Conservation (phyloP, 768 basidiomycete species). For the Collybia sp. region DNA sequence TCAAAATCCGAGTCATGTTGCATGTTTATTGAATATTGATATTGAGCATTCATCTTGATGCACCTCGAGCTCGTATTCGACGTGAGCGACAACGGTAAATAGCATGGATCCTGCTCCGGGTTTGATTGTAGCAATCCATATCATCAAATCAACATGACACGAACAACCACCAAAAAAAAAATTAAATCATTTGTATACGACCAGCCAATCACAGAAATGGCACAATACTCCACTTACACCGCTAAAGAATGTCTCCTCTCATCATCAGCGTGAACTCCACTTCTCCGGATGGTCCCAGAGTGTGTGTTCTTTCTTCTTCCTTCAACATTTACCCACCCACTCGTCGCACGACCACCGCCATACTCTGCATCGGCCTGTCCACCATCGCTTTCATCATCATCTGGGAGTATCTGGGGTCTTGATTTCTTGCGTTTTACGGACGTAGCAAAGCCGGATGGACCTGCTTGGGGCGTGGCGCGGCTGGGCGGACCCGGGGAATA, state of each 20-base stretch:
- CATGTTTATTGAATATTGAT: too few species aligned
- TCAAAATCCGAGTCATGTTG: too few species aligned
- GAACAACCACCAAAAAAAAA: too few species aligned
- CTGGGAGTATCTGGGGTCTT: constrained; percentile 35
- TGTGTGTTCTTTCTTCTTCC: constrained; percentile 44
- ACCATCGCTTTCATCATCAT: constrained; percentile 62
- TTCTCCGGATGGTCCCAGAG: constrained; percentile 16
- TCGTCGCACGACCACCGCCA: constrained; percentile 15
- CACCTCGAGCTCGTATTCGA: too few species aligned
- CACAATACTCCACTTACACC: constrained; percentile 30
- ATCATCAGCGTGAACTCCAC: constrained; percentile 41
- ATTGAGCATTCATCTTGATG: too few species aligned
- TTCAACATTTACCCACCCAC: constrained; percentile 51
- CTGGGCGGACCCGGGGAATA: constrained; percentile 26
- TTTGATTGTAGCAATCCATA: too few species aligned
- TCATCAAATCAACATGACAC: too few species aligned
- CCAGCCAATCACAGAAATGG: neutral
- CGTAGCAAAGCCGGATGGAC: constrained; percentile 11
- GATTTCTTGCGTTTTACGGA: constrained; percentile 50
- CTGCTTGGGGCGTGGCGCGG: constrained; percentile 19
- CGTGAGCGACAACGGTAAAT: too few species aligned
- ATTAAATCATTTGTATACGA: too few species aligned
- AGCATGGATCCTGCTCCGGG: too few species aligned
- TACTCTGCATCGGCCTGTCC: constrained; percentile 72
- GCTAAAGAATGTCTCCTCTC: constrained; percentile 65